These are phyloP conservation scores for Fusarium pseudograminearum DNA, from an alignment of 2,329 filamentous ascomycete species.

Conservation along the genomic window DNA sequence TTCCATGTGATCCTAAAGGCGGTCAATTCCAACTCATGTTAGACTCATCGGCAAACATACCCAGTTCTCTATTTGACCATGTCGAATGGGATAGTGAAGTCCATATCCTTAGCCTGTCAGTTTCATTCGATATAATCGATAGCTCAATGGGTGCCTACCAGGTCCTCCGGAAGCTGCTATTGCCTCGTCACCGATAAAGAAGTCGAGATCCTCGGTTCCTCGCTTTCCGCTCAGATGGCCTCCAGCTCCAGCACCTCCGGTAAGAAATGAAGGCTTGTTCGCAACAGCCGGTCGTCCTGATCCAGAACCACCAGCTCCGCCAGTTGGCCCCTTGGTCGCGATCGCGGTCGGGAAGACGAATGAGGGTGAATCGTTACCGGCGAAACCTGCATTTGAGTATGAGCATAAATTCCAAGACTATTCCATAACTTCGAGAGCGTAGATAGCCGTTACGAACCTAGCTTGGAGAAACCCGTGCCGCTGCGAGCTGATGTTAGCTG, in stretches of 20 bases:
- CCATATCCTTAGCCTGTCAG: slow-evolving; percentile 77
- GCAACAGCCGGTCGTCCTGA: slow-evolving; percentile 90
- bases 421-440: slow-evolving; percentile 21
- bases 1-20: slow-evolving; percentile 91
- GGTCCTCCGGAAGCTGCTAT: slow-evolving; percentile 85
- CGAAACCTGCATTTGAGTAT: slow-evolving; percentile 76
- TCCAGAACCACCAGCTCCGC: slow-evolving; percentile 78
- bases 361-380: slow-evolving; percentile 98
- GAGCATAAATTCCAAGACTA: slow-evolving; percentile 39
- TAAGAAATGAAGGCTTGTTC: slow-evolving; percentile 96
- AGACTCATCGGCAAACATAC: slow-evolving; percentile 61
- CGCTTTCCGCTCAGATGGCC: slow-evolving; percentile 91
- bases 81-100: slow-evolving; percentile 95
- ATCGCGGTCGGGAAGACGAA: slow-evolving; percentile 99
- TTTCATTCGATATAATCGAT: slow-evolving; percentile 3
- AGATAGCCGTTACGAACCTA: slow-evolving; percentile 72
- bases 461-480: slow-evolving; percentile 99
- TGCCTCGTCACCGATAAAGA: slow-evolving; percentile 98
- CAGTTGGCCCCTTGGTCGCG: slow-evolving; percentile 86
- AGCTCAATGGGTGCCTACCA: slow-evolving; percentile 62
- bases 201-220: slow-evolving; percentile 97
- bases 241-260: slow-evolving; percentile 84
- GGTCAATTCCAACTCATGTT: slow-evolving; percentile 44
- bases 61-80: slow-evolving; percentile 99
- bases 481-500: slow-evolving; percentile 64